phyloP scores from a whole-genome alignment of 495 filamentous ascomycete genomes.

The Penicillium paxilli region DNA sequence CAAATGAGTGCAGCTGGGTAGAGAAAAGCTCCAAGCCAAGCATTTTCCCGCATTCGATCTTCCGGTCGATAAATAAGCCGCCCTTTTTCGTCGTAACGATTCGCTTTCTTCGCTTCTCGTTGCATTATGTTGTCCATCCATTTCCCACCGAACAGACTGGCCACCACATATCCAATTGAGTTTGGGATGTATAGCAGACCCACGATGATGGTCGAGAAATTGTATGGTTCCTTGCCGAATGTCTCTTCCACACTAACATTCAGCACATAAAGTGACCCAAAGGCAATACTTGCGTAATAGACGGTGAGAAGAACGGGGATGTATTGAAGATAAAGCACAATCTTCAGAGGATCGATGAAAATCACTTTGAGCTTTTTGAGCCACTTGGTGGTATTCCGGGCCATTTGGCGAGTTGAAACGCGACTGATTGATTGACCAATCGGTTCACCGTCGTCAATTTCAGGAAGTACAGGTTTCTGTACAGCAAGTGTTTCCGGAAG shows the following conservation, averaged over 20 bases:
- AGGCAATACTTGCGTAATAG: constrained; percentile 79
- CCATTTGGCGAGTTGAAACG: constrained; percentile 62
- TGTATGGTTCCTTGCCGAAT: constrained; percentile 74
- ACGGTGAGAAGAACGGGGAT: constrained; percentile 79
- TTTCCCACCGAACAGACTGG: constrained; percentile 71
- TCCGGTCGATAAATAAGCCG: constrained; percentile 75
- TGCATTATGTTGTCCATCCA: constrained; percentile 94
- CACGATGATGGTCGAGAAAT: constrained; percentile 69
- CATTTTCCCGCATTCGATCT: constrained; percentile 89
- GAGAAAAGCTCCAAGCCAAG: constrained; percentile 74
- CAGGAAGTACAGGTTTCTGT: constrained; percentile 20
- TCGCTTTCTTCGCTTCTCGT: constrained; percentile 71
- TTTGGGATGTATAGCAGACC: constrained; percentile 80
- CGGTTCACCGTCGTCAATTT: constrained; percentile 14
- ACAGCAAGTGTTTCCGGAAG: constrained; percentile 67
- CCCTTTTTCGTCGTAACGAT: constrained; percentile 67
- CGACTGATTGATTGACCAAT: constrained; percentile 48
- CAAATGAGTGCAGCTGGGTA: constrained; percentile 69
- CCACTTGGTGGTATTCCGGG: constrained; percentile 53
- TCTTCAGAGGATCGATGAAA: constrained; percentile 77
- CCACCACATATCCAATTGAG: constrained; percentile 74
- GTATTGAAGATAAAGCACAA: constrained; percentile 77
- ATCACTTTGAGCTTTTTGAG: constrained; percentile 59
- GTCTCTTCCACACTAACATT: constrained; percentile 81
- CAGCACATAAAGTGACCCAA: constrained; percentile 79